Evolutionary conservation across 2,329 filamentous ascomycete genomes (phyloP).

Genomic region (Zasmidium citrigriseum): DNA sequence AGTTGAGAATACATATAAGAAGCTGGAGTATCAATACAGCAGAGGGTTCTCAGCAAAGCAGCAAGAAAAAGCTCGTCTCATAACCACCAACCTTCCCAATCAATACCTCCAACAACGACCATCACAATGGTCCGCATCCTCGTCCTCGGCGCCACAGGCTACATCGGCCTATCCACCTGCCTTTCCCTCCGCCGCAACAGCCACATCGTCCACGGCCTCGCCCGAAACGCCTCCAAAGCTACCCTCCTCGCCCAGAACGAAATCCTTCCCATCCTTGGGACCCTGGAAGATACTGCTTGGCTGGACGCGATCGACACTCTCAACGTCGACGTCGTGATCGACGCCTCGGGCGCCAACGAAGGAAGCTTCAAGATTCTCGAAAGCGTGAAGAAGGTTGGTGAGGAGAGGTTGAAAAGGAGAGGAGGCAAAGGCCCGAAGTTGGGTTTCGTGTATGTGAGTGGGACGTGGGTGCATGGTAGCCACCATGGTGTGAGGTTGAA

Average conservation of each 20-base stretch:
- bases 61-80: background rate
- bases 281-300: background rate
- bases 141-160: constrained; percentile 3
- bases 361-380: background rate
- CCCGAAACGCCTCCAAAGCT: constrained; percentile 4
- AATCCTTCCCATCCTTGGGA: background rate
- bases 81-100: background rate
- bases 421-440: constrained; percentile 5
- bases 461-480: constrained; percentile 2
- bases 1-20: too few species aligned
- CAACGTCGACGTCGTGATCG: constrained; percentile 10
- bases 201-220: constrained; percentile 8
- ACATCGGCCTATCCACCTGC: constrained; percentile 2
- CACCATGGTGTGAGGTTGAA: background rate
- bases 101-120: background rate
- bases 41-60: too few species aligned
- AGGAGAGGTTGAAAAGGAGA: background rate
- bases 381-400: background rate
- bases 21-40: too few species aligned
- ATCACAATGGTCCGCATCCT: constrained; percentile 3
- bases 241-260: background rate
- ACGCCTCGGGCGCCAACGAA: constrained; percentile 1
- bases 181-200: background rate
- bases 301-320: background rate
- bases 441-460: constrained; percentile 4